phyloP scores from a whole-genome alignment of 106 monocot species.

The Posidonia australis region DNA sequence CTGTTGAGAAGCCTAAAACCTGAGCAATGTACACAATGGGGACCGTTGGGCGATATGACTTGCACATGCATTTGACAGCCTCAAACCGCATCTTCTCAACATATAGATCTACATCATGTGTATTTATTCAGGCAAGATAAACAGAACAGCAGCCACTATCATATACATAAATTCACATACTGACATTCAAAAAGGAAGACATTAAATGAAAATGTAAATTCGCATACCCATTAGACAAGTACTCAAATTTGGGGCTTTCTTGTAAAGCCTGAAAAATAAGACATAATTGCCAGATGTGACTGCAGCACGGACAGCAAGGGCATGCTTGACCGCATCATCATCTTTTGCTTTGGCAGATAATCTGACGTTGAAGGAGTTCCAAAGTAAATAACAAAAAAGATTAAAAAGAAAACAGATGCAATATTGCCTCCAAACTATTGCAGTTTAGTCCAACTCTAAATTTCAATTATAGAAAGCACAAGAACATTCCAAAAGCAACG shows the following conservation, averaged over 20 bases:
- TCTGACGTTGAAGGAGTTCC: constrained; percentile 24
- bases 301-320: constrained; percentile 77
- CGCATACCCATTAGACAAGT: constrained; percentile 81
- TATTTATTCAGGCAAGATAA: no score
- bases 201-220: no score
- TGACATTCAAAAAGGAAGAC: no score
- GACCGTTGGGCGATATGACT: constrained; percentile 69
- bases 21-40: constrained; percentile 57
- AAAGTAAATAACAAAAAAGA: background rate
- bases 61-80: constrained; percentile 84
- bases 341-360: constrained; percentile 61
- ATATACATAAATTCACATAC: background rate
- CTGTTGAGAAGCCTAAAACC: constrained; percentile 57
- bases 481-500: no score
- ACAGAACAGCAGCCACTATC: no score
- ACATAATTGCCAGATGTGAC: constrained; percentile 90
- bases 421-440: no score
- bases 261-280: constrained; percentile 79
- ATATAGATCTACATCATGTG: constrained; percentile 58
- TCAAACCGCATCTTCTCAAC: constrained; percentile 84
- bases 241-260: constrained; percentile 69
- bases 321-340: constrained; percentile 80
- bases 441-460: no score
- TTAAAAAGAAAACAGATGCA: no score
- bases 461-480: no score